Percentiles rank a stretch among this genome's conserved stretches.
Conservation (phyloP, 1,139 yeast genomes). For the Sugiyamaella xylanicola region DNA sequence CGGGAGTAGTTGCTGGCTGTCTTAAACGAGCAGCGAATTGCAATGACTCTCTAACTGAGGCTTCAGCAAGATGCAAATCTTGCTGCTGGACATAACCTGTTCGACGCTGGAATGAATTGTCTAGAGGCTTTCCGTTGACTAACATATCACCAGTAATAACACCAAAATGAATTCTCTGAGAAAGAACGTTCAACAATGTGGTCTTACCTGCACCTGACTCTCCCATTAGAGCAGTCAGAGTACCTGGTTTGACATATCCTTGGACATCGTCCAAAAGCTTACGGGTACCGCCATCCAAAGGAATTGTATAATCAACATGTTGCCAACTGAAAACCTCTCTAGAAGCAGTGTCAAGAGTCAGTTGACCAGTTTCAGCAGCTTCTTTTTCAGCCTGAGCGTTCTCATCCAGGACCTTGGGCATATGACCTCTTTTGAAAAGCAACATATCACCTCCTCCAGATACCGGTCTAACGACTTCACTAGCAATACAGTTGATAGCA, state of each 20-base stretch:
- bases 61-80: conserved; percentile 59
- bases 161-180: conserved; percentile 62
- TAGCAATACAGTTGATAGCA: conserved; percentile 49
- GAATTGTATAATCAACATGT: conserved; percentile 54
- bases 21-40: conserved; percentile 63
- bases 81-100: conserved; percentile 87
- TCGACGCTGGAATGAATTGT: conserved; percentile 73
- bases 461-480: conserved; percentile 56
- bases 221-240: conserved; percentile 66
- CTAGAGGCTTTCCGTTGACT: conserved; percentile 71
- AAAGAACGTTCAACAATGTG: conserved; percentile 59
- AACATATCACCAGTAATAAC: conserved; percentile 66
- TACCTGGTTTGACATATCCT: conserved; percentile 69
- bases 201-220: conserved; percentile 74
- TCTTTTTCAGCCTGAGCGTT: conserved; percentile 35
- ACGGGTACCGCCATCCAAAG: conserved; percentile 52
- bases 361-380: conserved; percentile 30
- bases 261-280: conserved; percentile 57
- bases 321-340: conserved; percentile 57
- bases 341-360: conserved; percentile 33
- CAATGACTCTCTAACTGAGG: conserved; percentile 63
- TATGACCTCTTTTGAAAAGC: conserved; percentile 56
- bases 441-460: conserved; percentile 61
- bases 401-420: conserved; percentile 38
- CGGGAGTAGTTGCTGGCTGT: conserved; percentile 53